Evolutionary conservation across 768 basidiomycete genomes (phyloP).

Genomic region (Brasilioporus rufonigricans): DNA sequence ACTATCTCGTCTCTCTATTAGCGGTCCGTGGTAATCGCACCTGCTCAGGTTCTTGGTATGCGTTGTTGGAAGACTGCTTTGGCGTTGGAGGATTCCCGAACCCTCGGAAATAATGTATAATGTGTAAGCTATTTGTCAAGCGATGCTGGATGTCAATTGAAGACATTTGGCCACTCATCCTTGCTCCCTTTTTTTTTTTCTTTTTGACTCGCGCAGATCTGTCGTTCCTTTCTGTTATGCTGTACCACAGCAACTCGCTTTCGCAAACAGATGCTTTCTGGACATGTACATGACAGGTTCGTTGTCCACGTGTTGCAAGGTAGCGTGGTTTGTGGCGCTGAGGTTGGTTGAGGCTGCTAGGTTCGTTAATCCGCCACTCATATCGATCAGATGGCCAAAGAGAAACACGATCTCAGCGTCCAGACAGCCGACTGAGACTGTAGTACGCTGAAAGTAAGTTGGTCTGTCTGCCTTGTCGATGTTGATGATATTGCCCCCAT

Average conservation of each 20-base stretch:
- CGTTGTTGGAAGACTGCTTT: not conserved
- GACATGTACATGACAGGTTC: not conserved
- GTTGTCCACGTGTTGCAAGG: no score
- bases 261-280: not conserved
- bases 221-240: not conserved
- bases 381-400: no score
- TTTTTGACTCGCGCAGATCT: not conserved
- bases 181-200: not conserved
- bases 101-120: constrained; percentile 14
- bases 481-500: not conserved
- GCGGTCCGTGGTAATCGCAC: constrained; percentile 16
- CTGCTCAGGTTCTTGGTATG: not conserved
- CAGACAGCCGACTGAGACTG: no score
- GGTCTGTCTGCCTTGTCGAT: not conserved
- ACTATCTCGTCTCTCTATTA: not conserved
- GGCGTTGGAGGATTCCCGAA: not conserved
- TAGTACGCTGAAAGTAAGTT: no score
- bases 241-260: not conserved
- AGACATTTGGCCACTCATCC: not conserved
- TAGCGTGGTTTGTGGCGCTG: no score
- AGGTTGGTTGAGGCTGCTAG: no score
- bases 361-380: no score
- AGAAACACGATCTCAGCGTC: not conserved
- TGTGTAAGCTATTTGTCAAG: not conserved
- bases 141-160: not conserved